Evolutionary conservation across 495 filamentous ascomycete species (phyloP), one percentile per base, ranked within the genome.

Genomic region (Xylaria grammica): DNA sequence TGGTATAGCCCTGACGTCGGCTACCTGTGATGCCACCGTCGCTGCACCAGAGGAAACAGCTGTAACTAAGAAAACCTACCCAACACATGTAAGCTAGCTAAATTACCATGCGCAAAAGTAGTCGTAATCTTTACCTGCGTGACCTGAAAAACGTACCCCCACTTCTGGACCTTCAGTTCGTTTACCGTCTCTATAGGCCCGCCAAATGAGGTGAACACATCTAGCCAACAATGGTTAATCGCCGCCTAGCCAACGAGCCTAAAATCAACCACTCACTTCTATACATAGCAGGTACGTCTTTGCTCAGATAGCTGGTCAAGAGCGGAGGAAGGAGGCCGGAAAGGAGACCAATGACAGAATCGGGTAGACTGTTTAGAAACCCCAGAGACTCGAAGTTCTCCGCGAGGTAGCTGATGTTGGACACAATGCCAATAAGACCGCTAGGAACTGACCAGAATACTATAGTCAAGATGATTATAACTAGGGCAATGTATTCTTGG

Each of bases 381-480:
- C 69, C 60, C 27, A 97, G 76, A 75, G 87, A 96, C 20, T 78
- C 81, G 19, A 91, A 68, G 32, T 78, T 84, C 8, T 85, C 59
- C 27, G 81, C 86, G 30, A 97, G 76, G 36, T 77, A 82, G 68
- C 89, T 80, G 70, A 97, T 88, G 72, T 97, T 92, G 42, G 91
- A 94, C 62, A 96, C 84, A 13, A 82, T 65, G 76, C 90, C 93
- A 44, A 97, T 89, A 53, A 91, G 78, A 11, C 90, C 90, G 40
- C 92, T 89, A 4, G 93, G 93, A 65, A 97, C 91, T 0, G 91
- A 91, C 91, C 92, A 97, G 81, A 97, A 96, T 67, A 96, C 82
- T 73, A 97, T 88, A 69, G 91, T 80, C 8, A 82, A 88, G 11
- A 81, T 72, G 24, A 96, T 84, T 70, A 89, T 84, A 54, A 80